Percentiles rank a stretch among this genome's conserved stretches.
These are phyloP conservation scores for Yarrowia galli DNA, from an alignment of 1,139 yeast genomes.

Conservation along the genomic window DNA sequence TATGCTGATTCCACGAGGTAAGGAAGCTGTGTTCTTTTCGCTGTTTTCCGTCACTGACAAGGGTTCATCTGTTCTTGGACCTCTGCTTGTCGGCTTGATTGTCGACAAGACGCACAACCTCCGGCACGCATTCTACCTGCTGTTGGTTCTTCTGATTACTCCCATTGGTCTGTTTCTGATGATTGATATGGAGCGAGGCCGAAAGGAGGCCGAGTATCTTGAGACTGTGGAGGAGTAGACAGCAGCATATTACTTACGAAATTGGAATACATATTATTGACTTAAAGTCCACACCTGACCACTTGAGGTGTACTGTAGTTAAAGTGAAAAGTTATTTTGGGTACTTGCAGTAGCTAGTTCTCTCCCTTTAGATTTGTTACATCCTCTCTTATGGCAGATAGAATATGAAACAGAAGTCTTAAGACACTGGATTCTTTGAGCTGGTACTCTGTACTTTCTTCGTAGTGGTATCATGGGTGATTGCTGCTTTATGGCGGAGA, in stretches of 20 bases:
- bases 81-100: constrained; percentile 67
- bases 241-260: neutral
- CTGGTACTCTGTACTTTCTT: too few relatives aligned
- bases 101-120: constrained; percentile 73
- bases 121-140: constrained; percentile 68
- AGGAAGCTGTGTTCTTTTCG: constrained; percentile 73
- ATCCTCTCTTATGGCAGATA: too few relatives aligned
- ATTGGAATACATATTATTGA: constrained; percentile 3
- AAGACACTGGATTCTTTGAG: too few relatives aligned
- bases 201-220: constrained; percentile 48
- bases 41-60: constrained; percentile 75
- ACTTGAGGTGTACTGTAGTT: too few relatives aligned
- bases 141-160: constrained; percentile 58
- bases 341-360: too few relatives aligned
- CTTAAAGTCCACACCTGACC: too few relatives aligned
- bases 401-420: too few relatives aligned
- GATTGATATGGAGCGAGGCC: constrained; percentile 65
- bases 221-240: constrained; percentile 41
- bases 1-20: constrained; percentile 69
- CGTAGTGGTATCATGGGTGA: too few relatives aligned
- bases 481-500: too few relatives aligned
- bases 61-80: constrained; percentile 75
- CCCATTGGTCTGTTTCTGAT: constrained; percentile 60
- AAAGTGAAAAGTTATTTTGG: too few relatives aligned
- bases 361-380: too few relatives aligned